phyloP scores from a whole-genome alignment of 495 filamentous ascomycete genomes.

The Emericellopsis terricola region DNA sequence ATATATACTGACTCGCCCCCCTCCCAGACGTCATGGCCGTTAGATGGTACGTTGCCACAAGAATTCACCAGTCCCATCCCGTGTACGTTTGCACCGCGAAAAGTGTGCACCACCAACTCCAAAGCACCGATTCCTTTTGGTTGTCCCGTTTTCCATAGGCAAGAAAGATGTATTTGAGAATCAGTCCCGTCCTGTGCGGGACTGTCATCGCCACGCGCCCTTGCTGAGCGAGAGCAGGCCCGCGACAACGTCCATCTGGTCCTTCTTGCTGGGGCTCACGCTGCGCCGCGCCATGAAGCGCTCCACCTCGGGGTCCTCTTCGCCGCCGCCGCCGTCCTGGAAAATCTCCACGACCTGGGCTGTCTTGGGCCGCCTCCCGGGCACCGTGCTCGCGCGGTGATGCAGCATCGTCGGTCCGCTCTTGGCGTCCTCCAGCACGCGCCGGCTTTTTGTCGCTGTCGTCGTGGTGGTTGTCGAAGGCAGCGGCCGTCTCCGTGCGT shows the following conservation, averaged over 20 bases:
- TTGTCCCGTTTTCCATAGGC: no score
- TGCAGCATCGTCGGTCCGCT: slow-evolving; percentile 10
- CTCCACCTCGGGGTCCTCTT: slow-evolving; percentile 35
- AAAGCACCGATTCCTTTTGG: no score
- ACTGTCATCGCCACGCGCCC: slow-evolving; percentile 30
- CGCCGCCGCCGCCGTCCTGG: slow-evolving; percentile 15
- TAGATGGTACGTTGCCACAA: no score
- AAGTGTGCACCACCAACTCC: no score
- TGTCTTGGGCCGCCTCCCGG: slow-evolving; percentile 1
- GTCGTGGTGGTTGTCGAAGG: slow-evolving; percentile 3
- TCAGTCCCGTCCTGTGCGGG: no score
- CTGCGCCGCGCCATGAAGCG: slow-evolving; percentile 43
- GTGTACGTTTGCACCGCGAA: no score
- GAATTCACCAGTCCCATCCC: no score
- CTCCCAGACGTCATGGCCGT: no score
- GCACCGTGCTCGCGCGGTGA: slow-evolving; percentile 17
- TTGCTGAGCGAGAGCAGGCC: slow-evolving; percentile 54
- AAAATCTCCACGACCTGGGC: slow-evolving; percentile 15
- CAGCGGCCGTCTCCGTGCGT: slow-evolving; percentile 14
- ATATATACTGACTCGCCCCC: no score
- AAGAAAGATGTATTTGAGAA: no score
- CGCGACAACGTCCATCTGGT: slow-evolving; percentile 63
- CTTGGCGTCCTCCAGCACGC: background rate
- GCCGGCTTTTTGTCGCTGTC: slow-evolving; percentile 1
- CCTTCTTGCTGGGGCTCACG: slow-evolving; percentile 38